phyloP scores from a whole-genome alignment of 176 grass and related monocot genomes.

The Stipa capillata region DNA sequence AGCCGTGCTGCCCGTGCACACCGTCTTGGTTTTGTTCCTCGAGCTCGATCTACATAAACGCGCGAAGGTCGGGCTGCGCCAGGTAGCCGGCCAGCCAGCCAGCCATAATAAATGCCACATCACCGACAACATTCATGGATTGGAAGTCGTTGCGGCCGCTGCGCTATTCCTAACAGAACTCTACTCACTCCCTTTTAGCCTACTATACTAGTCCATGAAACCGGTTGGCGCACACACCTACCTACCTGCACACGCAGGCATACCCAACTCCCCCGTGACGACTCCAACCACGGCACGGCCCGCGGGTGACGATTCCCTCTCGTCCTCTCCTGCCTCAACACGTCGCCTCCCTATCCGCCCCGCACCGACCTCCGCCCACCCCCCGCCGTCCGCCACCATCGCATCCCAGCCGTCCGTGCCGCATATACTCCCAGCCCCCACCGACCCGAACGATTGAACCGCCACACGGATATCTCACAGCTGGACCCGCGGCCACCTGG shows the following conservation, averaged over 20 bases:
- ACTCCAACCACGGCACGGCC: neutral
- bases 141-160: conserved; percentile 15
- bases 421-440: neutral
- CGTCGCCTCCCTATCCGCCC: neutral
- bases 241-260: neutral
- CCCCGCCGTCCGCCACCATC: neutral
- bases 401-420: neutral
- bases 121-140: conserved; percentile 29
- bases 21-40: neutral
- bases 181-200: neutral
- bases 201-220: neutral
- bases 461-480: neutral
- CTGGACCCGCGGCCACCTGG: neutral
- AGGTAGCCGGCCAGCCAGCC: neutral
- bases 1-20: neutral
- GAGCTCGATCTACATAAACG: neutral
- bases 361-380: neutral
- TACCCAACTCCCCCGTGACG: neutral
- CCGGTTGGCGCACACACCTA: conserved; percentile 10
- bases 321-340: neutral
- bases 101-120: neutral
- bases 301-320: neutral
- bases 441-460: neutral
- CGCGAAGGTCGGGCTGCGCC: neutral
- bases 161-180: conserved; percentile 18